Conservation (phyloP, 441 rosid genomes). For the Populus hybrid region DNA sequence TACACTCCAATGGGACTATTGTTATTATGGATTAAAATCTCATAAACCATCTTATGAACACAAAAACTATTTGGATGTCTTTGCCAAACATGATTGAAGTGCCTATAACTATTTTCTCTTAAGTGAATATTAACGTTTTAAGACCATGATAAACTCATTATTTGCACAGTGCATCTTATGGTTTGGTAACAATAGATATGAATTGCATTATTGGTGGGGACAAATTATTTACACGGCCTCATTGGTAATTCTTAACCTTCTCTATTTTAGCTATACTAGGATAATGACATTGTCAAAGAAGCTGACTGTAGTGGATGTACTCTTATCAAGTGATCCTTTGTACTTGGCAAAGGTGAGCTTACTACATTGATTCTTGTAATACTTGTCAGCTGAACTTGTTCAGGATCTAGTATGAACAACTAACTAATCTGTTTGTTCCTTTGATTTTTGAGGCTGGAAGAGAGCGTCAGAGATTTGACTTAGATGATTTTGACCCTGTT, state of each 20-base stretch:
- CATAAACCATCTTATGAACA: neutral
- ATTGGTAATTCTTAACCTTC: too few relatives aligned
- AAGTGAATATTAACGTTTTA: neutral
- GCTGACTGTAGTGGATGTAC: too few relatives aligned
- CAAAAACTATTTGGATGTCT: conserved; percentile 29
- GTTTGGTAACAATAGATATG: neutral
- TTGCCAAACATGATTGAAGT: neutral
- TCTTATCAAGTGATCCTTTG: too few relatives aligned
- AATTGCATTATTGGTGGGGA: too few relatives aligned
- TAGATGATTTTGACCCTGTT: conserved; percentile 86
- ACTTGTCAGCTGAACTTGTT: too few relatives aligned
- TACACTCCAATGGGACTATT: conserved; percentile 35
- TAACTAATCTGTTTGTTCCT: too few relatives aligned
- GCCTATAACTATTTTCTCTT: neutral
- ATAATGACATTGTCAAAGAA: too few relatives aligned
- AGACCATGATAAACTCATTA: neutral
- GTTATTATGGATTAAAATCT: neutral
- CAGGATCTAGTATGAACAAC: too few relatives aligned
- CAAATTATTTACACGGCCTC: too few relatives aligned
- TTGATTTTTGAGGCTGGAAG: conserved; percentile 7
- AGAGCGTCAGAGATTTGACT: conserved; percentile 84
- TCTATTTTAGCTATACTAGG: too few relatives aligned
- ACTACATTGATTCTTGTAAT: too few relatives aligned
- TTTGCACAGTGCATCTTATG: neutral
- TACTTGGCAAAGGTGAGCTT: too few relatives aligned